Evolutionary conservation across 768 basidiomycete genomes (phyloP), one percentile per base, ranked within the genome.

Genomic region (Lactarius sp.): DNA sequence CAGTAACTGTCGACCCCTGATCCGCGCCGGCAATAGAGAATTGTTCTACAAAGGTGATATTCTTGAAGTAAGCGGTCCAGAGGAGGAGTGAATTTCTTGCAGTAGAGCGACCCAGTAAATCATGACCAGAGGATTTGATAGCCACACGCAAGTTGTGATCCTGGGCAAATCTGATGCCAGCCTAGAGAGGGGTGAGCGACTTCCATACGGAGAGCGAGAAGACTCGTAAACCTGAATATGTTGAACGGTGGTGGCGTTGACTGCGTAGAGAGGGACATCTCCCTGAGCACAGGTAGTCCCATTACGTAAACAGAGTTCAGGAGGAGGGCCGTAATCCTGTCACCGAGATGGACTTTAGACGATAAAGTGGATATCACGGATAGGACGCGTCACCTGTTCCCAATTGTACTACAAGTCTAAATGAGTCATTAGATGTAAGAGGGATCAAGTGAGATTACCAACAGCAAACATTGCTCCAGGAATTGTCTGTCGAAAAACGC

Each of bases 21-120:
- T 73, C 64, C 22, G 22, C 22, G 22, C 22, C 22, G 22, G 22
- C 22, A 27, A 27, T 27, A 27, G 22, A 27, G 22, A 27, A 27
- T 27, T 27, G 22, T 27, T 27, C 22, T 27, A 27, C 22, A 27
- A 27, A 27, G 22, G 22, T 27, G 22, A 75, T 73, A 52, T 77
- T 68, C 62, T 76, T 71, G 49, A 79, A 60, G 56, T 75, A 67
- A 31, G 76, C 76, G 0, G 77, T 79, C 74, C 76, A 80, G 46
- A 80, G 68, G 58, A 80, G 68, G 41, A 82, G 73, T 3, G 74
- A 73, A 12, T 74, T 72, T 0, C 73, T 74, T 27, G 75, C 78
- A 2, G 79, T 76, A 22, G 80, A 44, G 53, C 42, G 42, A 44
- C 42, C 42, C 18, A 44, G 3, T 18, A 18, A 6, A 44, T 44